A percentile compares a stretch with the other conserved stretches of the same genome.
These are phyloP conservation scores for Talaromyces ruber DNA, from an alignment of 495 filamentous ascomycete species.

Conservation along the genomic window DNA sequence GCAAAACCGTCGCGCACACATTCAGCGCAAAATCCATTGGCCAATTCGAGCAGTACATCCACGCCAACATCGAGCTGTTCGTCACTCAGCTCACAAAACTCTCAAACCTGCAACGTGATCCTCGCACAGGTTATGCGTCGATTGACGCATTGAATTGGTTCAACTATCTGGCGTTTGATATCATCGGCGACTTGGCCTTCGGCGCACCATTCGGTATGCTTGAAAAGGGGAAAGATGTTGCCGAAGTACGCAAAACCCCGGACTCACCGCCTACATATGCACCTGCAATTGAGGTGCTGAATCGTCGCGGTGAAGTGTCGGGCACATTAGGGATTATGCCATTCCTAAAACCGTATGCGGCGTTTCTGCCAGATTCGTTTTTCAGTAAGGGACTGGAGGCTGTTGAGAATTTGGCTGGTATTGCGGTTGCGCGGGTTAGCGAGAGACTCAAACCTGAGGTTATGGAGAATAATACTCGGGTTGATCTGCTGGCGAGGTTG, in stretches of 20 bases:
- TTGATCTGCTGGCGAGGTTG: constrained; percentile 72
- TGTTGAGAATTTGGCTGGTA: constrained; percentile 43
- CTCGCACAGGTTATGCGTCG: constrained; percentile 43
- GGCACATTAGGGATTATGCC: constrained; percentile 41
- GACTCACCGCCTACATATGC: constrained; percentile 36
- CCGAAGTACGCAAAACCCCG: constrained; percentile 48
- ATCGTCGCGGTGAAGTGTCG: constrained; percentile 46
- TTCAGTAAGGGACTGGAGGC: constrained; percentile 41
- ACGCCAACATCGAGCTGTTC: constrained; percentile 67
- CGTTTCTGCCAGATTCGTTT: constrained; percentile 44
- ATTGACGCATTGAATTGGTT: constrained; percentile 86
- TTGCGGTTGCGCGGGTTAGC: constrained; percentile 74
- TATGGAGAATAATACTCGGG: constrained; percentile 47
- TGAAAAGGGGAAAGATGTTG: constrained; percentile 45
- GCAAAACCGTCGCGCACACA: constrained; percentile 81
- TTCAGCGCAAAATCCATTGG: constrained; percentile 75
- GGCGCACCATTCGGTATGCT: constrained; percentile 49
- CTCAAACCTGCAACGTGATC: constrained; percentile 31
- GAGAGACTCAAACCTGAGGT: constrained; percentile 59
- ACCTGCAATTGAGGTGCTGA: constrained; percentile 44
- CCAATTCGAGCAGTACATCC: constrained; percentile 88
- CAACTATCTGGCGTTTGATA: constrained; percentile 90
- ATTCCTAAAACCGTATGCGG: constrained; percentile 38
- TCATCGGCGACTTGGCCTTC: constrained; percentile 62
- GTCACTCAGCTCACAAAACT: constrained; percentile 55